These are phyloP conservation scores for Aspergillus wentii DNA, from an alignment of 495 filamentous ascomycete genomes.

Conservation along the genomic window DNA sequence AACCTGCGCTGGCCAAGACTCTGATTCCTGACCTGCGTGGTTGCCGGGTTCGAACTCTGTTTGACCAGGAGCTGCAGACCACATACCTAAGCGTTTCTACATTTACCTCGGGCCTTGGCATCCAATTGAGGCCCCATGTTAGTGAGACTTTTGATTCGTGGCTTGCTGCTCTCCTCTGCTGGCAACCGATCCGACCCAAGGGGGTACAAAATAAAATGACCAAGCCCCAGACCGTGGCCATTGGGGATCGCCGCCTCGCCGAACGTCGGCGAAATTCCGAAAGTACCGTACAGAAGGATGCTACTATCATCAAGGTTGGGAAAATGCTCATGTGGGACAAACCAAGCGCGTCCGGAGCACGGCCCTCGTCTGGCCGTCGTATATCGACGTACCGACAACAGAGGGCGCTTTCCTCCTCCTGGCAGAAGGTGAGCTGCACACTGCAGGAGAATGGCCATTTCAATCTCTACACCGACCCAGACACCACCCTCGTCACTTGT, in stretches of 20 bases:
- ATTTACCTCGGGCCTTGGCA: conserved; percentile 59
- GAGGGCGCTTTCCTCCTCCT: conserved; percentile 53
- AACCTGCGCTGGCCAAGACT: conserved; percentile 51
- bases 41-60: conserved; percentile 71
- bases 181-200: conserved; percentile 82
- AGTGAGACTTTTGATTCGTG: conserved; percentile 80
- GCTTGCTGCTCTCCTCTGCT: conserved; percentile 89
- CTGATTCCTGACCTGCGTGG: conserved; percentile 80
- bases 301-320: conserved; percentile 93
- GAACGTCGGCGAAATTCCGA: conserved; percentile 59
- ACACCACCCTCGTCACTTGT: conserved; percentile 69
- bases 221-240: conserved; percentile 53
- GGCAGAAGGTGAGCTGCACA: conserved; percentile 88
- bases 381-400: conserved; percentile 52
- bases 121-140: conserved; percentile 70
- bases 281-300: conserved; percentile 60
- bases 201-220: conserved; percentile 70
- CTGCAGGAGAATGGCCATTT: conserved; percentile 94
- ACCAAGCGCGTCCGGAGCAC: conserved; percentile 37
- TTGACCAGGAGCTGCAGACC: conserved; percentile 55
- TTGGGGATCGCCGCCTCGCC: conserved; percentile 44
- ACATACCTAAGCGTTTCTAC: conserved; percentile 80
- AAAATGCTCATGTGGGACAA: conserved; percentile 88
- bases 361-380: conserved; percentile 34
- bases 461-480: conserved; percentile 80